Base-by-base conservation (phyloP, 2,329 filamentous ascomycete genomes). In the Alternaria rosae region DNA sequence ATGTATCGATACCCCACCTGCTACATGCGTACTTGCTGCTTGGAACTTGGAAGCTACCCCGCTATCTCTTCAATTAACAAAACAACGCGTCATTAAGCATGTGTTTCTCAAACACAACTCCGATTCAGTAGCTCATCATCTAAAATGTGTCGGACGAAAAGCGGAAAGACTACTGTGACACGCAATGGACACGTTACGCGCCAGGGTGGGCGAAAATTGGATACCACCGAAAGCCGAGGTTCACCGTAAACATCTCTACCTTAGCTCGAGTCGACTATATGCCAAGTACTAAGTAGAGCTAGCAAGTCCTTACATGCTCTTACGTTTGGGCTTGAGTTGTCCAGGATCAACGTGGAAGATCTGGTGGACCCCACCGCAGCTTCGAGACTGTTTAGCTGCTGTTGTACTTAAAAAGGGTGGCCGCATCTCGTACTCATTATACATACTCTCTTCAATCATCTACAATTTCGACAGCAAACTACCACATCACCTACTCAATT, bases 211-310 rank as follows among this genome's bases (percentile, higher is more conserved):
- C 20, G 45, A 30, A 58, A 61, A 57, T 20, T 53, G 54, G 54
- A 54, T n/a, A 47, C 12, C 30, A 35, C 10, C 41, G 52, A 21
- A 57, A 61, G 64, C 64, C 64, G 64, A 66, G 64, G 57, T 66
- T 61, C 23, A 51, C 64, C 64, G 61, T 52, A 15, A 35, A 48
- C 42, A 41, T 53, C 35, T 25, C 47, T 35, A 35, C 47, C 35
- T 15, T 51, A 38, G 35, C 13, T 38, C 28, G 28, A 21, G 12
- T 57, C 32, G 38, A 52, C 38, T 45, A 30, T 50, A 47, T 48
- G 58, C 38, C 44, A 43, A 21, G 43, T 61, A 57, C 47, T 28
- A 21, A 26, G 44, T 47, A 32, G 17, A 48, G 54, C 41, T 57
- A 52, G 54, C 47, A 28, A 20, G 23, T 17, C 17, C 32, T 50